phyloP scores from a whole-genome alignment of 495 filamentous ascomycete genomes.

The Hypomontagnella monticulosa region DNA sequence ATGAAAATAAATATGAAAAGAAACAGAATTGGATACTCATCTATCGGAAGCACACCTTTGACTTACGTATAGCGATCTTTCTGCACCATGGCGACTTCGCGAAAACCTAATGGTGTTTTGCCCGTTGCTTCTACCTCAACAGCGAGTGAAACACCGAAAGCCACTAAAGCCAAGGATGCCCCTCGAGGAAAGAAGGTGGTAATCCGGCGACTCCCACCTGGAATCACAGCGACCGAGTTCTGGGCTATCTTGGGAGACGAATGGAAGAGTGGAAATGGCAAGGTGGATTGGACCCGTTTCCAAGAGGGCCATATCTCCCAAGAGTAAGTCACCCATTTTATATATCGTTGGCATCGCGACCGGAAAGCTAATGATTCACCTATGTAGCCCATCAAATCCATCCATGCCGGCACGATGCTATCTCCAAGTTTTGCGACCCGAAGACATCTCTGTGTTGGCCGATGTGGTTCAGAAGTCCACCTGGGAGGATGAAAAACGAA shows the following conservation, averaged over 20 bases:
- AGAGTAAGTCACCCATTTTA: conserved; percentile 67
- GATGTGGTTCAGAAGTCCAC: conserved; percentile 69
- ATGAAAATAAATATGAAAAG: too few relatives aligned
- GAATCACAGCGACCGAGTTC: conserved; percentile 83
- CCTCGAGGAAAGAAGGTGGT: conserved; percentile 81
- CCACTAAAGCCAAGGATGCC: conserved; percentile 63
- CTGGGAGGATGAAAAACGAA: conserved; percentile 80
- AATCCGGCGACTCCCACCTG: conserved; percentile 86
- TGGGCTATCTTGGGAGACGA: conserved; percentile 77
- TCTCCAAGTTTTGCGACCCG: conserved; percentile 72
- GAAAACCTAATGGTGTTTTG: conserved; percentile 57
- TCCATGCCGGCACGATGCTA: conserved; percentile 82
- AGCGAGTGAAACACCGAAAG: conserved; percentile 61
- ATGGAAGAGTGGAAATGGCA: conserved; percentile 81
- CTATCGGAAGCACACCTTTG: too few relatives aligned
- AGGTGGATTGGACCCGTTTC: conserved; percentile 83
- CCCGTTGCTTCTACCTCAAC: conserved; percentile 64
- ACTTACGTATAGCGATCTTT: not conserved
- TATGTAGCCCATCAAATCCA: conserved; percentile 74
- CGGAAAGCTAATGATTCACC: conserved; percentile 17
- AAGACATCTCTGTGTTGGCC: conserved; percentile 67
- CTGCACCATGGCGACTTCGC: conserved; percentile 10
- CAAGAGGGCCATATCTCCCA: conserved; percentile 85
- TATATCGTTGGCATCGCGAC: not conserved
- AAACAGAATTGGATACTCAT: too few relatives aligned